Evolutionary conservation across 257 asterid genomes (phyloP).

Genomic region (Salvia hispanica): DNA sequence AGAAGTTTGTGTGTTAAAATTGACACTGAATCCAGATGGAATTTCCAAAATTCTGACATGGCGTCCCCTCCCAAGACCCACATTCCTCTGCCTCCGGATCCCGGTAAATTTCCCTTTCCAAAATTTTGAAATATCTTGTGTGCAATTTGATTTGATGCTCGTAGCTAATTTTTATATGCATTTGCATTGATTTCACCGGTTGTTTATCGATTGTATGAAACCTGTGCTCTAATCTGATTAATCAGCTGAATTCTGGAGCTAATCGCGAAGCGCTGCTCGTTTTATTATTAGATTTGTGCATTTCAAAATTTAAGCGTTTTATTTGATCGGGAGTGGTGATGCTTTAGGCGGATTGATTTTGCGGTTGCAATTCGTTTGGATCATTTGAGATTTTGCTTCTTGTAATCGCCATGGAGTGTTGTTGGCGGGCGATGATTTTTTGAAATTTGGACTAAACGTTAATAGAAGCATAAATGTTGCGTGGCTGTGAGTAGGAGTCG

Average conservation of each 20-base stretch:
- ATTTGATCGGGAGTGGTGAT: slow-evolving; percentile 7
- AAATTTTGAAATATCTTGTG: background rate
- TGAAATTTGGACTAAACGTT: slow-evolving; percentile 19
- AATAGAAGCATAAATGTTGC: slow-evolving; percentile 7
- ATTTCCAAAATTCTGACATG: slow-evolving; percentile 51
- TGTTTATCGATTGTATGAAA: slow-evolving; percentile 12
- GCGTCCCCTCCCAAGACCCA: slow-evolving; percentile 65
- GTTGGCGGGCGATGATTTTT: slow-evolving; percentile 3
- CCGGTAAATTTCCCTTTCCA: slow-evolving; percentile 43
- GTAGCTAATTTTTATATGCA: slow-evolving; percentile 8
- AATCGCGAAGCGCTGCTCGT: background rate
- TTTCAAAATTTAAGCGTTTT: slow-evolving; percentile 19
- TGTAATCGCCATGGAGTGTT: background rate
- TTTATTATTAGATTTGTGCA: slow-evolving; percentile 17
- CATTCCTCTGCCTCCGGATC: slow-evolving; percentile 58
- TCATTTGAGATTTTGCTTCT: slow-evolving; percentile 12
- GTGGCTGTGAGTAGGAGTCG: slow-evolving; percentile 20
- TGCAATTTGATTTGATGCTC: slow-evolving; percentile 25
- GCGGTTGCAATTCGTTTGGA: slow-evolving; percentile 22
- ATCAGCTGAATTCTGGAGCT: slow-evolving; percentile 17
- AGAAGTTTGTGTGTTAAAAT: slow-evolving; percentile 25
- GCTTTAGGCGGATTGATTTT: slow-evolving; percentile 1
- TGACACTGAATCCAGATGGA: slow-evolving; percentile 36
- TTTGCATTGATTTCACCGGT: slow-evolving; percentile 25
- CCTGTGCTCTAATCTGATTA: slow-evolving; percentile 11